Evolutionary conservation across 1,284 basidiomycete genomes (phyloP).

Genomic region (Ganoderma meredithae): DNA sequence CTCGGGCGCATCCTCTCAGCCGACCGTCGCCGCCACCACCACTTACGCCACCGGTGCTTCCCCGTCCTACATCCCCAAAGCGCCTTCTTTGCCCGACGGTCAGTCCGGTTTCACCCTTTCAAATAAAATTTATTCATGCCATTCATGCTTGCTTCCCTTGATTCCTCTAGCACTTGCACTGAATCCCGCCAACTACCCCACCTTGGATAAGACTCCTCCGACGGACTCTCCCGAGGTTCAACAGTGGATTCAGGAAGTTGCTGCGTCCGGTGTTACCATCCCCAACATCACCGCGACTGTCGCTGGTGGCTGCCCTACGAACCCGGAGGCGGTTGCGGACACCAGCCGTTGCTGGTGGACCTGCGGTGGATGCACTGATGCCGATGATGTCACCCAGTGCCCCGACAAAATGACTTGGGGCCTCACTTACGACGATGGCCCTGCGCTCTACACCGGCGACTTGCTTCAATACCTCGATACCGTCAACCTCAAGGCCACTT

Average conservation of each 20-base stretch:
- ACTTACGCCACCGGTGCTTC: conserved; percentile 50
- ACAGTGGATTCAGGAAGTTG: conserved; percentile 74
- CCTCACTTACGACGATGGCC: conserved; percentile 80
- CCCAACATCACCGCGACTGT: conserved; percentile 58
- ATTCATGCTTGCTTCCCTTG: neutral
- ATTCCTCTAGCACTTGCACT: conserved; percentile 48
- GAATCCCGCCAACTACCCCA: conserved; percentile 66
- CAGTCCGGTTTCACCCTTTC: conserved; percentile 23
- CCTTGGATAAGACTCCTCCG: conserved; percentile 72
- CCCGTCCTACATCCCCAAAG: conserved; percentile 53
- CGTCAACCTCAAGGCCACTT: conserved; percentile 79
- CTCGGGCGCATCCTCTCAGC: conserved; percentile 44
- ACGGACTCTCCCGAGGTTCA: conserved; percentile 74
- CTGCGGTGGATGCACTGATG: conserved; percentile 77
- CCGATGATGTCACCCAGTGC: conserved; percentile 76
- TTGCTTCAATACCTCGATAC: conserved; percentile 74
- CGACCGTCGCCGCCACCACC: conserved; percentile 50
- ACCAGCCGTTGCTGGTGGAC: conserved; percentile 84
- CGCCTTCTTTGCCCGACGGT: conserved; percentile 61
- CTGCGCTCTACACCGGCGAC: conserved; percentile 82
- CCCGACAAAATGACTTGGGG: conserved; percentile 79
- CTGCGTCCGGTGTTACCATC: conserved; percentile 59
- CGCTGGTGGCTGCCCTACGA: conserved; percentile 69
- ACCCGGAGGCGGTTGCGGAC: conserved; percentile 64
- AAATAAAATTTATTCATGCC: conserved; percentile 9